Percentiles rank a stretch among this genome's conserved stretches.
These are phyloP conservation scores for Tylopilus balloui DNA, from an alignment of 768 basidiomycete genomes.

Conservation along the genomic window DNA sequence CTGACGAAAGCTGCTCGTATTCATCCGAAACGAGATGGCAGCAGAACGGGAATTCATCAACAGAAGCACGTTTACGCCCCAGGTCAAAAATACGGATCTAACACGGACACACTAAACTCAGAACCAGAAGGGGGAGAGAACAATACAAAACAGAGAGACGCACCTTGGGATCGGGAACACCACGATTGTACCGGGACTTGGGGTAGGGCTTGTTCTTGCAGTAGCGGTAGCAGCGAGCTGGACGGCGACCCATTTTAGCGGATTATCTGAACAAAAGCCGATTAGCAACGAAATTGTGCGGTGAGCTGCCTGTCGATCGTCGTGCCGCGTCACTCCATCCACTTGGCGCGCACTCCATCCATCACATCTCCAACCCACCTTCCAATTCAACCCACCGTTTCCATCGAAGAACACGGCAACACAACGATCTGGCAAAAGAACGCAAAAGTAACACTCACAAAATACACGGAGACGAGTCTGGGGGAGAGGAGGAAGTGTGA, in stretches of 20 bases:
- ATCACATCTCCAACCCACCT: neutral
- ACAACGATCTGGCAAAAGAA: neutral
- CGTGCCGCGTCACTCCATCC: constrained; percentile 12
- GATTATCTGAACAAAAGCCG: constrained; percentile 8
- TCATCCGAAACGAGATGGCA: constrained; percentile 96
- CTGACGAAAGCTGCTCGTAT: constrained; percentile 93
- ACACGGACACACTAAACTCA: neutral
- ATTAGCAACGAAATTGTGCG: constrained; percentile 3
- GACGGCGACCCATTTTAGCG: constrained; percentile 85
- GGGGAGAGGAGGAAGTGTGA: neutral
- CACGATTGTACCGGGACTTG: constrained; percentile 94
- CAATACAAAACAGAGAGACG: too few relatives aligned
- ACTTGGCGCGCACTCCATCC: constrained; percentile 11
- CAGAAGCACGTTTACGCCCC: constrained; percentile 91
- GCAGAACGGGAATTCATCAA: constrained; percentile 98
- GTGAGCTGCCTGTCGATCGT: neutral
- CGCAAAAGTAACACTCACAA: constrained; percentile 15
- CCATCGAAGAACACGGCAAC: neutral
- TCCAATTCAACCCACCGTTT: neutral
- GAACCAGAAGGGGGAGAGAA: neutral
- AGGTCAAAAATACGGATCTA: constrained; percentile 97
- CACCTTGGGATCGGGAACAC: constrained; percentile 95
- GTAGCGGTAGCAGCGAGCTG: constrained; percentile 97
- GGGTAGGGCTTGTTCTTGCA: constrained; percentile 99
- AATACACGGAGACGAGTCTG: constrained; percentile 18